phyloP scores from a whole-genome alignment of 306 rosid species.

The Quercus dentata region DNA sequence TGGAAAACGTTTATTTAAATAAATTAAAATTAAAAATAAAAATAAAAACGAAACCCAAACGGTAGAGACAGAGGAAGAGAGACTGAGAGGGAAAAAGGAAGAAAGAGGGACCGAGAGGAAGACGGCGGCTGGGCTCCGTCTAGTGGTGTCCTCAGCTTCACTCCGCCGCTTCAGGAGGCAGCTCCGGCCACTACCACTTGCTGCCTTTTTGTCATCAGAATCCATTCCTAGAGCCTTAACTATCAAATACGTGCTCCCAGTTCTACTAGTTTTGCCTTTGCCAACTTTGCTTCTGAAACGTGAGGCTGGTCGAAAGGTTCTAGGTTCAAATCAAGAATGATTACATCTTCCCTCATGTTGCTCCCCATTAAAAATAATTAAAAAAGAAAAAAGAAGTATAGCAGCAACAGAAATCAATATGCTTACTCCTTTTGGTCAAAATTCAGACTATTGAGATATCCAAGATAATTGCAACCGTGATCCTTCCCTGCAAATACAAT shows the following conservation, averaged over 20 bases:
- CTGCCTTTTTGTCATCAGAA: slow-evolving; percentile 13
- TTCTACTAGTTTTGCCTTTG: slow-evolving; percentile 12
- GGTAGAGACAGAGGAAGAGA: too few relatives aligned
- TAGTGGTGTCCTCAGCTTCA: too few relatives aligned
- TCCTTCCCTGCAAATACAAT: background rate
- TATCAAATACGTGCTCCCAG: slow-evolving; percentile 32
- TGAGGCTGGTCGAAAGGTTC: slow-evolving; percentile 31
- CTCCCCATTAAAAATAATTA: slow-evolving; percentile 13
- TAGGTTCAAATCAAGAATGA: too few relatives aligned
- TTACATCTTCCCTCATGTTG: background rate
- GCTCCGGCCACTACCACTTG: slow-evolving; percentile 12
- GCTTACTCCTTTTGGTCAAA: background rate
- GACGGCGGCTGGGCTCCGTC: too few relatives aligned
- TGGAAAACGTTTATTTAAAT: too few relatives aligned
- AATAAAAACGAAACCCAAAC: too few relatives aligned
- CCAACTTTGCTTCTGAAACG: slow-evolving; percentile 28
- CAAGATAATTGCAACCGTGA: slow-evolving; percentile 1
- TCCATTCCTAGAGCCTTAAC: slow-evolving; percentile 54
- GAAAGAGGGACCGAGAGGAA: too few relatives aligned
- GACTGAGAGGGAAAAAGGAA: too few relatives aligned
- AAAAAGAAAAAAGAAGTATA: background rate
- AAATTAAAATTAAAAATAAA: too few relatives aligned
- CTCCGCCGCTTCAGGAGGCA: too few relatives aligned
- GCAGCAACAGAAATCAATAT: slow-evolving; percentile 15
- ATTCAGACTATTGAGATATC: background rate